Percentiles rank a stretch among this genome's conserved stretches.
phyloP scores from a whole-genome alignment of 257 asterid genomes.

The Thymus quinquecostatus region DNA sequence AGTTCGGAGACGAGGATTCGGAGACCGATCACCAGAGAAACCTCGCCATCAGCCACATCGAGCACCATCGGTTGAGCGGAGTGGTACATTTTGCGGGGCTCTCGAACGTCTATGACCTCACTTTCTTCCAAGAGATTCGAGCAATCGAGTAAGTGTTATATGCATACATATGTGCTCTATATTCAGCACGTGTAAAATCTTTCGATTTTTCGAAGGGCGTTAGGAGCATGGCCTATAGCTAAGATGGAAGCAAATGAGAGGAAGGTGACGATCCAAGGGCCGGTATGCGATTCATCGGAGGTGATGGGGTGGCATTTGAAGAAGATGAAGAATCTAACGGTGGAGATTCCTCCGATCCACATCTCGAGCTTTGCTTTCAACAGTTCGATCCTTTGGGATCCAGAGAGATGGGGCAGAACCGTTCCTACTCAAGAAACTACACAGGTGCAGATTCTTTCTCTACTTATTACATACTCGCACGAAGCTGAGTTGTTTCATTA shows the following conservation, averaged over 20 bases:
- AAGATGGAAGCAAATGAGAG: slow-evolving; percentile 21
- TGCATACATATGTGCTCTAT: too few species aligned
- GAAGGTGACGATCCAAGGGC: slow-evolving; percentile 33
- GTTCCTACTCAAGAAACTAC: slow-evolving; percentile 71
- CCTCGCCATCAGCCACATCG: slow-evolving; percentile 85
- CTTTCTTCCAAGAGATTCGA: slow-evolving; percentile 78
- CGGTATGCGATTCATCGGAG: slow-evolving; percentile 60
- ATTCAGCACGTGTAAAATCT: too few species aligned
- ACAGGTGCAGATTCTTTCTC: slow-evolving; percentile 49
- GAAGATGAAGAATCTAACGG: slow-evolving; percentile 46
- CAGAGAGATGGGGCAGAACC: slow-evolving; percentile 96
- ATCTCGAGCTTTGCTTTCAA: slow-evolving; percentile 86
- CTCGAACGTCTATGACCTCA: slow-evolving; percentile 70
- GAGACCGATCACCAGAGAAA: slow-evolving; percentile 88
- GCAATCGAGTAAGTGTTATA: slow-evolving; percentile 68
- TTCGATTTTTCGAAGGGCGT: slow-evolving; percentile 29
- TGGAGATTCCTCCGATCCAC: slow-evolving; percentile 53
- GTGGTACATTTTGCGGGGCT: slow-evolving; percentile 84
- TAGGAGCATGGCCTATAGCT: slow-evolving; percentile 36
- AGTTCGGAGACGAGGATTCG: slow-evolving; percentile 51
- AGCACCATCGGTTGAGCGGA: slow-evolving; percentile 84
- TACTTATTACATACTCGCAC: background rate
- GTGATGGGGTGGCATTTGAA: slow-evolving; percentile 92
- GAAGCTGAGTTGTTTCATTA: too few species aligned
- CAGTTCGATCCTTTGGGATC: slow-evolving; percentile 94